These are phyloP conservation scores for Balakata baccata DNA, from an alignment of 345 rosid species.

Conservation along the genomic window DNA sequence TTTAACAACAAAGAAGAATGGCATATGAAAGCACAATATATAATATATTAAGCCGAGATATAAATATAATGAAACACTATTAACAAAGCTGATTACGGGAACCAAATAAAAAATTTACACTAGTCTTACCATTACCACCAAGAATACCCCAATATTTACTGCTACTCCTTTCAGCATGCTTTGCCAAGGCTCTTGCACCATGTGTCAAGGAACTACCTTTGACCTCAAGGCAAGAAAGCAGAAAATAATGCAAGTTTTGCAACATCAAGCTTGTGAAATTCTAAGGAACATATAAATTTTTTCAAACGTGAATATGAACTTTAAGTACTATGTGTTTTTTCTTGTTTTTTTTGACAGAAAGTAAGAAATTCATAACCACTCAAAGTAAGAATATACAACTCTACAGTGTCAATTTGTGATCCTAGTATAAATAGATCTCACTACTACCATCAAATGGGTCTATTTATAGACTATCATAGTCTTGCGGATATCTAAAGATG, in stretches of 20 bases:
- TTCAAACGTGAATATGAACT: background rate
- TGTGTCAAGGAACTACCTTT: slow-evolving; percentile 58
- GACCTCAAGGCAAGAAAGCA: slow-evolving; percentile 38
- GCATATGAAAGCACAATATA: background rate
- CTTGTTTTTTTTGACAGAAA: background rate
- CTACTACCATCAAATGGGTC: background rate
- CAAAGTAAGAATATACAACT: background rate
- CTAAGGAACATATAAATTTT: background rate
- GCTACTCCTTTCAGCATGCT: slow-evolving; percentile 62
- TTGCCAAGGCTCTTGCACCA: slow-evolving; percentile 82
- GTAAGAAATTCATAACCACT: background rate
- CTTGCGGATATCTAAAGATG: background rate
- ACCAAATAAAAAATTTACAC: background rate
- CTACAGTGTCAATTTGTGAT: background rate
- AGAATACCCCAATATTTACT: slow-evolving; percentile 58
- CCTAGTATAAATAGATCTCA: background rate
- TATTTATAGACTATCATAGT: background rate
- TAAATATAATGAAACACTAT: background rate
- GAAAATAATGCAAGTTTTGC: slow-evolving; percentile 5
- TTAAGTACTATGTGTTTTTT: background rate
- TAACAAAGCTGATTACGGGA: background rate
- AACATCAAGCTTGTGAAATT: background rate
- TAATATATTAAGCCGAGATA: background rate
- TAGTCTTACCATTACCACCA: slow-evolving; percentile 54
- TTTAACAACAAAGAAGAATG: background rate